Evolutionary conservation across 139 green algal species (phyloP).

Genomic region (Volvox africanus): DNA sequence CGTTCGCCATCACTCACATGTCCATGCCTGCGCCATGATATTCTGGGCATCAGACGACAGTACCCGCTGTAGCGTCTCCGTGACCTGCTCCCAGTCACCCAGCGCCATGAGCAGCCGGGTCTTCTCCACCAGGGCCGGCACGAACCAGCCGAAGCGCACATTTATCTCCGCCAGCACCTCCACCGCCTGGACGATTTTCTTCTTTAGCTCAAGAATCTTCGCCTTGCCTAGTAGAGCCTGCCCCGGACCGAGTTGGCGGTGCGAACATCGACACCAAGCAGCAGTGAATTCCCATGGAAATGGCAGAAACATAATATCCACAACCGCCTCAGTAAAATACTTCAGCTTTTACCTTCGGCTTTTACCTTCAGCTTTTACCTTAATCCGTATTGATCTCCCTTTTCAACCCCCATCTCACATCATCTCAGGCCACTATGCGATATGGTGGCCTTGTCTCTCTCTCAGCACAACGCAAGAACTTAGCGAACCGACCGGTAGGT

Average conservation of each 20-base stretch:
- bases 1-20: slow-evolving; percentile 41
- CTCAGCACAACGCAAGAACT: too few relatives aligned
- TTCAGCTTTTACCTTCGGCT: too few relatives aligned
- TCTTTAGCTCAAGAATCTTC: slow-evolving; percentile 63
- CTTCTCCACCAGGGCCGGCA: slow-evolving; percentile 74
- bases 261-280: too few relatives aligned
- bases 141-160: slow-evolving; percentile 70
- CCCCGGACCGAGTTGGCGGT: not conserved
- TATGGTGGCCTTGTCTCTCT: too few relatives aligned
- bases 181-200: slow-evolving; percentile 44
- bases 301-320: too few relatives aligned
- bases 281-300: too few relatives aligned
- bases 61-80: slow-evolving; percentile 50
- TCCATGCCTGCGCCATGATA: slow-evolving; percentile 67
- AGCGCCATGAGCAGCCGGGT: slow-evolving; percentile 65
- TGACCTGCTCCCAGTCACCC: slow-evolving; percentile 56
- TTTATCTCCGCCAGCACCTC: slow-evolving; percentile 65
- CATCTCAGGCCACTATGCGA: too few relatives aligned
- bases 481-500: too few relatives aligned
- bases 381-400: too few relatives aligned
- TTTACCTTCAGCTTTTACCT: too few relatives aligned
- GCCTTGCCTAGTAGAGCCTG: slow-evolving; percentile 77
- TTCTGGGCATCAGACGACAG: slow-evolving; percentile 66
- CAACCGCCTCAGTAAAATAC: too few relatives aligned
- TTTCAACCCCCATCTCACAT: too few relatives aligned